A percentile compares a stretch with the other conserved stretches of the same genome.
Evolutionary conservation across 129 eudicot species (phyloP).

Genomic region (Heracleum sosnowskyi): DNA sequence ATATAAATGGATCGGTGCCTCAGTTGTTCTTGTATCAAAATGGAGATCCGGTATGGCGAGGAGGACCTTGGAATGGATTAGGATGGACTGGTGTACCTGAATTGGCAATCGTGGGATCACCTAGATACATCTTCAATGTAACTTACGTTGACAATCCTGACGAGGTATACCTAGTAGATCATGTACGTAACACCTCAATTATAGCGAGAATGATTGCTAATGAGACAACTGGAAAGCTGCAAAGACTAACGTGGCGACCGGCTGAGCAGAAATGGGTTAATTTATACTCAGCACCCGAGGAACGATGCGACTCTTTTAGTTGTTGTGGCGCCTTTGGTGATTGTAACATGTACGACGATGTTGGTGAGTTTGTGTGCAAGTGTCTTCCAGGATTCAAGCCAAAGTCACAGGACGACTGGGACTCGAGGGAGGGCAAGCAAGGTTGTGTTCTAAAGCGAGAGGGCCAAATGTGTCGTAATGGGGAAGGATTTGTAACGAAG

Average conservation of each 20-base stretch:
- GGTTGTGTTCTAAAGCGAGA: slow-evolving; percentile 25
- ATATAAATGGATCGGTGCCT: slow-evolving; percentile 15
- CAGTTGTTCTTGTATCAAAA: slow-evolving; percentile 15
- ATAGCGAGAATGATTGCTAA: slow-evolving; percentile 14
- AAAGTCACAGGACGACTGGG: slow-evolving; percentile 13
- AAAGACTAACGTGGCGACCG: slow-evolving; percentile 17
- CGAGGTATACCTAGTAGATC: slow-evolving; percentile 10
- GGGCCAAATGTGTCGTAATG: slow-evolving; percentile 2
- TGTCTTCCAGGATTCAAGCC: slow-evolving; percentile 29
- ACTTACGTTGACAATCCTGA: slow-evolving; percentile 11
- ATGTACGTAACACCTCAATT: background rate
- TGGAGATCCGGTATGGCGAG: slow-evolving; percentile 9
- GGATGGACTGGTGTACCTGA: slow-evolving; percentile 22
- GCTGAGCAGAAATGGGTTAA: background rate
- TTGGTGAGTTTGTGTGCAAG: slow-evolving; percentile 14
- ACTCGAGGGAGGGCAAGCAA: slow-evolving; percentile 18
- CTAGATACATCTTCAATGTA: slow-evolving; percentile 2
- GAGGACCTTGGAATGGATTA: slow-evolving; percentile 31
- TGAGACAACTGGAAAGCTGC: slow-evolving; percentile 11
- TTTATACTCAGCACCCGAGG: slow-evolving; percentile 16
- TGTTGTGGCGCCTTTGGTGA: slow-evolving; percentile 20
- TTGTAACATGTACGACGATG: slow-evolving; percentile 4
- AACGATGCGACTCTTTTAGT: slow-evolving; percentile 13
- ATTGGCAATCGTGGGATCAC: background rate
- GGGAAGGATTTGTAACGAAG: slow-evolving; percentile 22